Evolutionary conservation across 768 basidiomycete species (phyloP), one percentile per base, ranked within the genome.

Genomic region (Gloeophyllum trabeum): DNA sequence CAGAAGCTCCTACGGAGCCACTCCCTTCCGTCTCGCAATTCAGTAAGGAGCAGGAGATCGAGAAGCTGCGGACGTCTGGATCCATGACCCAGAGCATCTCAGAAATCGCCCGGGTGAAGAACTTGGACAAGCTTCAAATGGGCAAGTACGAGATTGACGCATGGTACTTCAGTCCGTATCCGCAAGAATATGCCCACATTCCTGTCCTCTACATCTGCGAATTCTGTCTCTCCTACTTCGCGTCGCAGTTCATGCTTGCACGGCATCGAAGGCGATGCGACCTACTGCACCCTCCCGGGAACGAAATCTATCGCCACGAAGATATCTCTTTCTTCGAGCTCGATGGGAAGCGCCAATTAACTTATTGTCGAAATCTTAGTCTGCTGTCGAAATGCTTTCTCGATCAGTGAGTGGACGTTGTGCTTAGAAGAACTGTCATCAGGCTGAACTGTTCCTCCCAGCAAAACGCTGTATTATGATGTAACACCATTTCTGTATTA

Each of bases 101-200:
- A 40, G 96, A 99, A 66, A 84, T 99, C 52, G 86, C 94, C 14
- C 81, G 96, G 41, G 96, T 99, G 54, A 98, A 98, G 70, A 99
- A 99, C 59, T 73, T 99, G 51, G 96, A 98, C 61, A 81, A 87
- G 45, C 74, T 99, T 22, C 91, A 94, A 60, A 98, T 99, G 47
- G 96, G 96, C 44, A 79, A 76, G 58, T 83, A 96, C 66, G 90
- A 96, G 64, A 89, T 99, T 51, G 96, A 99, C 53, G 84, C 96
- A n/a, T 99, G 96, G 96, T 99, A 99, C 63, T 98, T 98, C 71
- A 92, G 88, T 54, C 96, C 96, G 19, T 99, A 98, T 65, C 96
- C 96, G 7, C 85, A 89, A 64, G 96, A 98, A 65, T 98, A 89
- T 66, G 91, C 96, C 35, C 88, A 98, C 61, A 77, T 94, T 21